Evolutionary conservation across 495 filamentous ascomycete species (phyloP).

Genomic region (Pyrenula massariospora): DNA sequence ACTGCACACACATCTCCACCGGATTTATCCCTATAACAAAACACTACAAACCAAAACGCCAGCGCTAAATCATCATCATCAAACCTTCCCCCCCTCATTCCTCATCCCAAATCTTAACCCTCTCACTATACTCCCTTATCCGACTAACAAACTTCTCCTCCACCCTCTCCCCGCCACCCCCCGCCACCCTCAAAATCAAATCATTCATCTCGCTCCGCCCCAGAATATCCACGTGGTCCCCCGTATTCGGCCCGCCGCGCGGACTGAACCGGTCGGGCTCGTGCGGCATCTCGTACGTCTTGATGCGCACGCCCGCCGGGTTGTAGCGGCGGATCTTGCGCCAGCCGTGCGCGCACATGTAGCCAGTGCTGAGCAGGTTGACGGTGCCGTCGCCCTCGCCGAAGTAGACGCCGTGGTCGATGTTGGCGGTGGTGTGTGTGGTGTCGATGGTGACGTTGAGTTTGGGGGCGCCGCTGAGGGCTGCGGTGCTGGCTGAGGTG

Average conservation of each 20-base stretch:
- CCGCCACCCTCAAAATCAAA: conserved; percentile 74
- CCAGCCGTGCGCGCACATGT: conserved; percentile 97
- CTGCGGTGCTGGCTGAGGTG: conserved; percentile 24
- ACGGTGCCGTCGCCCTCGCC: conserved; percentile 96
- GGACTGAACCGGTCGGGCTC: conserved; percentile 89
- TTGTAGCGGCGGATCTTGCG: conserved; percentile 79
- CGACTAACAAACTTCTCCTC: conserved; percentile 65
- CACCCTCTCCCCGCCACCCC: conserved; percentile 74
- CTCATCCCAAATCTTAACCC: conserved; percentile 66
- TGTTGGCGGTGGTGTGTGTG: conserved; percentile 45
- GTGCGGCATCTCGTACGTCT: conserved; percentile 89
- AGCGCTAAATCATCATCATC: too few relatives aligned
- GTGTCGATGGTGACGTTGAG: conserved; percentile 91
- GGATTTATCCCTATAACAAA: too few relatives aligned
- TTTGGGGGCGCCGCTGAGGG: background rate
- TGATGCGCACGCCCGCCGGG: conserved; percentile 68
- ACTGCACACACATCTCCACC: too few relatives aligned
- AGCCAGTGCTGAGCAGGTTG: conserved; percentile 74
- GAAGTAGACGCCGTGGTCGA: conserved; percentile 81
- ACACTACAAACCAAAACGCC: too few relatives aligned
- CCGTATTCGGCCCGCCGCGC: conserved; percentile 85
- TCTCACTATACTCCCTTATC: conserved; percentile 69
- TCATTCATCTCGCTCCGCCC: conserved; percentile 84
- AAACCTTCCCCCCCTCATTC: conserved; percentile 9
- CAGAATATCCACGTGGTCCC: conserved; percentile 94